These are phyloP conservation scores for Takashimella tepidaria DNA, from an alignment of 1,284 basidiomycete species.

Conservation along the genomic window DNA sequence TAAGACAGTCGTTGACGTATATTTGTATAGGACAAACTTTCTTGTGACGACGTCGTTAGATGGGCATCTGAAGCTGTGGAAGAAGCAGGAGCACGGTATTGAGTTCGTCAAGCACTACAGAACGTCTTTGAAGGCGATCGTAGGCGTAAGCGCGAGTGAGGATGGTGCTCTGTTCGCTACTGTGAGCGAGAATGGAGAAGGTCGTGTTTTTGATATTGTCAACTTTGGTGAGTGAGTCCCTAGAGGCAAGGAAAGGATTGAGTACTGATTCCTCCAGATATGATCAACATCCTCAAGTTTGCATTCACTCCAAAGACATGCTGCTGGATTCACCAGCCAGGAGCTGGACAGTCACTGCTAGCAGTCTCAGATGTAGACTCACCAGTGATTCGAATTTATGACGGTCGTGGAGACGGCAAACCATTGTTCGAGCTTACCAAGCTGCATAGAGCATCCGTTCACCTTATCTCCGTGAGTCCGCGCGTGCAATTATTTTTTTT, in stretches of 20 bases:
- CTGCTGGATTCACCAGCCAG: slow-evolving; percentile 87
- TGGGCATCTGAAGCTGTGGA: slow-evolving; percentile 97
- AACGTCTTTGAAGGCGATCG: slow-evolving; percentile 77
- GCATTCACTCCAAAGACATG: slow-evolving; percentile 76
- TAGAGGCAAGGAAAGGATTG: slow-evolving; percentile 2
- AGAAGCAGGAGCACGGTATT: slow-evolving; percentile 88
- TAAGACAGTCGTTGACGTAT: neutral
- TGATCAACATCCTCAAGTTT: slow-evolving; percentile 97
- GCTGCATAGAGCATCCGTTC: slow-evolving; percentile 81
- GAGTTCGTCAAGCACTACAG: slow-evolving; percentile 93
- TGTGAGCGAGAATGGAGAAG: slow-evolving; percentile 74
- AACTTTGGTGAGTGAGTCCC: slow-evolving; percentile 74
- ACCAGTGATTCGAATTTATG: slow-evolving; percentile 79
- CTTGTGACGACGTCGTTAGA: slow-evolving; percentile 90
- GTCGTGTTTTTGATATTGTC: slow-evolving; percentile 94
- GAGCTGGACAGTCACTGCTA: slow-evolving; percentile 79
- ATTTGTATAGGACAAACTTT: slow-evolving; percentile 69
- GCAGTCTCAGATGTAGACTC: slow-evolving; percentile 81
- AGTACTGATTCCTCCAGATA: slow-evolving; percentile 57
- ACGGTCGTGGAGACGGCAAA: slow-evolving; percentile 76
- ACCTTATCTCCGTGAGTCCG: slow-evolving; percentile 76
- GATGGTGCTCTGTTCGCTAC: slow-evolving; percentile 92
- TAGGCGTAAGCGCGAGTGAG: slow-evolving; percentile 76
- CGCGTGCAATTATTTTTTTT: too few species aligned
- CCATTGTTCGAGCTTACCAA: slow-evolving; percentile 69